Evolutionary conservation across 2,329 filamentous ascomycete genomes (phyloP).

Genomic region (Pseudopyrenochaeta lycopersici): DNA sequence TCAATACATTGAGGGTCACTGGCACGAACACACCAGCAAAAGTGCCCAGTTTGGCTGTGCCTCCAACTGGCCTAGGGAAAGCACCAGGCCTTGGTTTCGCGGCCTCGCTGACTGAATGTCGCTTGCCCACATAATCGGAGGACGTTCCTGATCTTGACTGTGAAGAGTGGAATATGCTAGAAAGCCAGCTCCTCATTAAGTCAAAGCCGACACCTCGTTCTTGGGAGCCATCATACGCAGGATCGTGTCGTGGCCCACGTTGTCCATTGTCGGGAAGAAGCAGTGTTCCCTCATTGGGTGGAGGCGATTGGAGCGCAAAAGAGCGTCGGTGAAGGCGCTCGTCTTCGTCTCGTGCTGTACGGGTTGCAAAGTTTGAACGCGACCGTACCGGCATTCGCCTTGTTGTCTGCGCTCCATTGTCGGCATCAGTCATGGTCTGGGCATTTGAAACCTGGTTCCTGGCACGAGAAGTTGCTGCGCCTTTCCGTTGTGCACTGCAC

Average conservation of each 20-base stretch:
- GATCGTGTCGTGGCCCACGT: constrained; percentile 4
- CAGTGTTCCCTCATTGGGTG: constrained; percentile 45
- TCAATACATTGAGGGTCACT: constrained; percentile 87
- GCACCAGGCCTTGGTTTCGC: constrained; percentile 47
- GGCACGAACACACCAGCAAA: constrained; percentile 77
- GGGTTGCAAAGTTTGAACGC: constrained; percentile 55
- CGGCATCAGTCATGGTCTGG: constrained; percentile 38
- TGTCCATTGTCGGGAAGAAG: constrained; percentile 25
- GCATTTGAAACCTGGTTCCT: constrained; percentile 20
- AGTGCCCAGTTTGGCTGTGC: constrained; percentile 73
- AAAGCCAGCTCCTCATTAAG: constrained; percentile 35
- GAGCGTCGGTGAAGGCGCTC: constrained; percentile 55
- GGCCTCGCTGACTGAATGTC: constrained; percentile 31
- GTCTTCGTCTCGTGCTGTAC: constrained; percentile 56
- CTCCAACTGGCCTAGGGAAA: constrained; percentile 52
- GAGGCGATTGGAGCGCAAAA: constrained; percentile 34
- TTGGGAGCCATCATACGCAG: constrained; percentile 11
- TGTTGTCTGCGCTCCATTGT: constrained; percentile 22
- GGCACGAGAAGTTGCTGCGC: constrained; percentile 20
- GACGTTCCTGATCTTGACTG: constrained; percentile 14
- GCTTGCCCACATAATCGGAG: constrained; percentile 23
- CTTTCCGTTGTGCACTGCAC: constrained; percentile 1
- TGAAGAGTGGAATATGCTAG: constrained; percentile 23
- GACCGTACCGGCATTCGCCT: constrained; percentile 42
- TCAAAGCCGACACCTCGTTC: constrained; percentile 31